A percentile compares a stretch with the other conserved stretches of the same genome.
Evolutionary conservation across 2,329 filamentous ascomycete genomes (phyloP).

Genomic region (Aspergillus ibericus): DNA sequence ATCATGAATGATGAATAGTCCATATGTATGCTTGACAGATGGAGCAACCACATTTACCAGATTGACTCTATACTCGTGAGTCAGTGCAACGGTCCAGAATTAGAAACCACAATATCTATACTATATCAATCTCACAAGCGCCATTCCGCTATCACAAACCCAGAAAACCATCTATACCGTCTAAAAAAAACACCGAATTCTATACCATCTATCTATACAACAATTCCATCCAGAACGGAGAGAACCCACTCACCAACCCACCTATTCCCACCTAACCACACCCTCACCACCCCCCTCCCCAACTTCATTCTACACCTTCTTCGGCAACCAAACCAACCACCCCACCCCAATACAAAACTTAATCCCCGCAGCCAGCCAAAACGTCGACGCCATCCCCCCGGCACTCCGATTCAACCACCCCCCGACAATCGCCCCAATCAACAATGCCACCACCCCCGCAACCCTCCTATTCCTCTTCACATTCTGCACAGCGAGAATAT

Average conservation of each 20-base stretch:
- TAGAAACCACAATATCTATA: no score
- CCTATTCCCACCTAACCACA: not conserved
- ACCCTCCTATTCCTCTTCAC: slow-evolving; percentile 41
- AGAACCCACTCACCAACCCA: not conserved
- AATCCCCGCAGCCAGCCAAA: slow-evolving; percentile 45
- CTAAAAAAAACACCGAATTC: not conserved
- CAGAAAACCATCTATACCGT: not conserved
- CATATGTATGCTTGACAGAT: not conserved
- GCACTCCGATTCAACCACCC: slow-evolving; percentile 45
- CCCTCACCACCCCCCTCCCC: not conserved
- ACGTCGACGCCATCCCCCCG: slow-evolving; percentile 44
- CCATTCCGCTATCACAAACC: not conserved
- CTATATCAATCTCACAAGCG: no score
- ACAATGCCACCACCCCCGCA: slow-evolving; percentile 38
- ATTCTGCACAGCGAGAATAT: slow-evolving; percentile 36
- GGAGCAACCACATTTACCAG: no score
- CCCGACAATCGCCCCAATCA: slow-evolving; percentile 43
- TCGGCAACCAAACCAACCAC: slow-evolving; percentile 42
- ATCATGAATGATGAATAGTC: slow-evolving; percentile 1
- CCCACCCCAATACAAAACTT: slow-evolving; percentile 39
- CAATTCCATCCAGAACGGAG: not conserved
- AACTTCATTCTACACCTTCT: not conserved
- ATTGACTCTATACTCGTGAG: no score
- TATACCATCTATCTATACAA: not conserved
- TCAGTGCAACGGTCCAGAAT: not conserved